These are phyloP conservation scores for Coelastrella sp. DNA, from an alignment of 139 green algal species.

Conservation along the genomic window DNA sequence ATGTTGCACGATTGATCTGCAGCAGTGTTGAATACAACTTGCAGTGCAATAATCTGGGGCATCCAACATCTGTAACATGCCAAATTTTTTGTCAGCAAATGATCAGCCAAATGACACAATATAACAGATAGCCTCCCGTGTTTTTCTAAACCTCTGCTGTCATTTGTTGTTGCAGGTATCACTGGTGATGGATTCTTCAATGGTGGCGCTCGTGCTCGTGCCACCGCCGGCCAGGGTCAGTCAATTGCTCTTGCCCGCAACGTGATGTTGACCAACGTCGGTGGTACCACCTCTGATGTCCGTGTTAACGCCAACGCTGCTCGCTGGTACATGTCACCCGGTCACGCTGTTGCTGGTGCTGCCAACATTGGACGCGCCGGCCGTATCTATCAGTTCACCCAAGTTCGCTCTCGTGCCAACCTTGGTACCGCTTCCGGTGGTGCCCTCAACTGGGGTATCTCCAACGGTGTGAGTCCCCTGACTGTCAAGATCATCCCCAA, in stretches of 20 bases:
- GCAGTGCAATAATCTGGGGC: too few relatives aligned
- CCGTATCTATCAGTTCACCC: constrained; percentile 24
- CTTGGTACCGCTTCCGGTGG: constrained; percentile 17
- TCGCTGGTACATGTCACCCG: constrained; percentile 37
- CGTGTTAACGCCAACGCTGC: constrained; percentile 29
- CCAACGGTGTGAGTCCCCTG: background rate
- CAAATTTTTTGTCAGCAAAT: background rate
- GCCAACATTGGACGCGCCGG: background rate
- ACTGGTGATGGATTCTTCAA: background rate
- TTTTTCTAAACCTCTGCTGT: background rate
- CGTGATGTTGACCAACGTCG: constrained; percentile 6
- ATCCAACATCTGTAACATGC: background rate
- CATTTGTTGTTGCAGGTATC: background rate
- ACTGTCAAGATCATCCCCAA: background rate
- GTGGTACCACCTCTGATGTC: background rate
- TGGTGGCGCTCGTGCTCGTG: constrained; percentile 11
- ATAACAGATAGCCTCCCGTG: background rate
- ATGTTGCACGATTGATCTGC: too few relatives aligned
- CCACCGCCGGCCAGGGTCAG: constrained; percentile 14
- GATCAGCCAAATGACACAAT: background rate
- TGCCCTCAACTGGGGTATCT: background rate
- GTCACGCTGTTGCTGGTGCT: background rate
- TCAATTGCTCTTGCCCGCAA: background rate
- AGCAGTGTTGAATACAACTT: too few relatives aligned
- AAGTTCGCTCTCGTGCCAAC: background rate